Percentiles rank a stretch among this genome's conserved stretches.
Evolutionary conservation across 371 early-diverging fungal species (phyloP).

Genomic region (Mortierella sp.): DNA sequence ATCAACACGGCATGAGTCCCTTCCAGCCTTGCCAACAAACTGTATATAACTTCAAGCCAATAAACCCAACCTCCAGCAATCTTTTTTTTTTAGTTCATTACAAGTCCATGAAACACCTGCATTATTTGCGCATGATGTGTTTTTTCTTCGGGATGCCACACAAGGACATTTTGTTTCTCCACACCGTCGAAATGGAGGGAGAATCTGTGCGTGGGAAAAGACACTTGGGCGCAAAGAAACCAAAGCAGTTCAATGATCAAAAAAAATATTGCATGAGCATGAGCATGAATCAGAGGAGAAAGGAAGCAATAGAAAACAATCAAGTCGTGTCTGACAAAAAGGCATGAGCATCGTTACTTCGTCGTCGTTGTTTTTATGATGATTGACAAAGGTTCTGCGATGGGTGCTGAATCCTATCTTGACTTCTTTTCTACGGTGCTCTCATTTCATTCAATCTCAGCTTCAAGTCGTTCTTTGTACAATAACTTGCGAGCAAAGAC

Average conservation of each 20-base stretch:
- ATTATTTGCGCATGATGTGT: not conserved
- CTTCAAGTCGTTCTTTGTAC: not conserved
- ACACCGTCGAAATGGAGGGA: not conserved
- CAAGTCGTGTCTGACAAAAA: not conserved
- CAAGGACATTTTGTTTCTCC: not conserved
- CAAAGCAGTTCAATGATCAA: not conserved
- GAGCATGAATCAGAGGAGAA: not conserved
- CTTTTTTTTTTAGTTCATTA: not conserved
- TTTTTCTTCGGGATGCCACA: no score
- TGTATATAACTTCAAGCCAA: not conserved
- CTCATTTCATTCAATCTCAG: conserved; percentile 4
- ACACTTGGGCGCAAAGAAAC: not conserved
- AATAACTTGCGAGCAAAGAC: not conserved
- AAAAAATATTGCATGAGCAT: not conserved
- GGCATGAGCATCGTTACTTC: not conserved
- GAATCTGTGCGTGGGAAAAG: not conserved
- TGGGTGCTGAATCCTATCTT: not conserved
- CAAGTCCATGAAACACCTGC: not conserved
- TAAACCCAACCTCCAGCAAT: not conserved
- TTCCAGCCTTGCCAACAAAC: not conserved
- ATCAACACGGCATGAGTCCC: no score
- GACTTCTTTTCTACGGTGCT: not conserved
- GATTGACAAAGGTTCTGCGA: not conserved
- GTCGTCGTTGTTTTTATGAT: not conserved
- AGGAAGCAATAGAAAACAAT: not conserved